Base-by-base conservation (phyloP, 139 green algal species). In the Auxenochlorella pyrenoidosa region DNA sequence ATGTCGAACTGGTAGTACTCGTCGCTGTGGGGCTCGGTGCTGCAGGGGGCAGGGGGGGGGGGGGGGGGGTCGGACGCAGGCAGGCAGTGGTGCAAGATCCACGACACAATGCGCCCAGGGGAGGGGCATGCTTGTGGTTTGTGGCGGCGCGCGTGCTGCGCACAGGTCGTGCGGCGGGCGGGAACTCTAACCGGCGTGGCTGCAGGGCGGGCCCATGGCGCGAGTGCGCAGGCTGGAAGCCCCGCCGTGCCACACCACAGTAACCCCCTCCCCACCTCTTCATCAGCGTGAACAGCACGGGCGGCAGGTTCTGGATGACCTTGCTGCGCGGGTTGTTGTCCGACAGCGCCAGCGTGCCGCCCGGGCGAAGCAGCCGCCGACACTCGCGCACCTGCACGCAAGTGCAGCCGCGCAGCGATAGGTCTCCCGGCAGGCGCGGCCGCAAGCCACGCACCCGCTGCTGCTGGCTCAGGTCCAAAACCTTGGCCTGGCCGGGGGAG, bases 241-340 rank as follows among this genome's bases (percentile, higher is more conserved):
- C n/a, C n/a, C n/a, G n/a, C n/a, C n/a, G n/a, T n/a, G n/a, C n/a
- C n/a, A n/a, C n/a, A n/a, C n/a, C n/a, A n/a, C n/a, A n/a, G n/a
- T n/a, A n/a, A n/a, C n/a, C n/a, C n/a, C n/a, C n/a, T 47, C 6
- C 54, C 18, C 66, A 79, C 82, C 82, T 85, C 63, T 85, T 85
- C 94, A 98, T 97, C 12, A 98, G 91, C 5, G 93, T 97, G 88
- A 96, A 97, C 3, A 98, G 70, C 24, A 88, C 84, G 0, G 96
- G 91, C 19, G 96, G 96, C 59, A 98, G 92, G 84, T 94, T 96
- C 90, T 98, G 96, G 82, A 97, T 96, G 51, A 94, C 92, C 79
- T 94, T 91, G 18, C 91, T 95, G 78, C 82, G 86, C 0, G 92
- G 93, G 86, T 97, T 96, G 93, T 97, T 98, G 91, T 98, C 96